Evolutionary conservation across 495 filamentous ascomycete species (phyloP), one percentile per base, ranked within the genome.

Genomic region (Hyaloscypha finlandica): DNA sequence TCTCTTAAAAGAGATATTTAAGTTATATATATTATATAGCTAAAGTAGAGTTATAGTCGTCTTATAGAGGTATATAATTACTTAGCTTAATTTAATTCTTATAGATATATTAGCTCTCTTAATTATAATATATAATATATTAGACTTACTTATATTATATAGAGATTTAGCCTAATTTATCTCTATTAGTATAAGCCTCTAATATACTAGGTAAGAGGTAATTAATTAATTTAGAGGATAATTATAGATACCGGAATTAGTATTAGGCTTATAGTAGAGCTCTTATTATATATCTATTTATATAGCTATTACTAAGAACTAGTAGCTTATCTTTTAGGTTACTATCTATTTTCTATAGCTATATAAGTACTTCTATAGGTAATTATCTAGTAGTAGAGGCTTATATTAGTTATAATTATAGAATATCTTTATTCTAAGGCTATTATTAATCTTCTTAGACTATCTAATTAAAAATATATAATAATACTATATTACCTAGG

Each of bases 271-370:
- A 25, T 25, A 25, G 2, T 25, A 25, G 25, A 25, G 25, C 25
- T 25, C 2, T 25, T 25, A 25, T 25, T 25, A 1, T 25, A 25
- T 25, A 25, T 25, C 2, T 25, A 25, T 25, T 25, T 25, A 9
- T 56, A 56, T 29, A 56, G 53, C 53, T 56, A 56, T 29, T 56
- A 56, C 53, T 56, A 56, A 56, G 53, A 56, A 56, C 53, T 56
- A 56, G 4, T 20, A 56, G 53, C 3, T 3, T 56, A 20, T 56
- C 22, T 56, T 56, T 9, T 3, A 20, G 53, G 53, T 56, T 2
- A 20, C 3, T 56, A 20, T 4, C 1, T 25, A 25, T 11, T 20
- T 1, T 20, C 1, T 56, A 56, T 20, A 29, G 22, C 1, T 3
- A 1, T 56, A 25, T 56, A 56, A 56, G 3, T 9, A 16, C 1